Evolutionary conservation across 2,329 filamentous ascomycete genomes (phyloP), one percentile per base, ranked within the genome.

Genomic region (Fusarium oligoseptatum): DNA sequence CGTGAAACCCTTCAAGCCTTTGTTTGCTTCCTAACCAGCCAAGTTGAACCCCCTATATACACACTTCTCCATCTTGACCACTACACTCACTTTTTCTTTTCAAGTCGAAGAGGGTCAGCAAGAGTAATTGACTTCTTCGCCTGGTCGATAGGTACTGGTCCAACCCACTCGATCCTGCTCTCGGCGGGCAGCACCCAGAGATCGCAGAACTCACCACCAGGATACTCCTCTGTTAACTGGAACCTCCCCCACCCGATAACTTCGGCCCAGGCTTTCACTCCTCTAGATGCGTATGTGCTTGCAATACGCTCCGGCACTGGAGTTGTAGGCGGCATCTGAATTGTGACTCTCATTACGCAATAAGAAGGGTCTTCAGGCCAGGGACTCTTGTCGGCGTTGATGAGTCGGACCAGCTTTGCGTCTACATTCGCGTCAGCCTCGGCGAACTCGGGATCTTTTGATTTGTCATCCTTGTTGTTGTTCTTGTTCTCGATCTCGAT

Each of bases 211-310:
- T 72, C 64, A 48, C 71, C 72, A 10, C 64, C 64, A 24, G 64
- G 57, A 2, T 74, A 36, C 12, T 68, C 56, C 17, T 50, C 34
- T 11, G 71, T 74, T 41, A 64, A 39, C 1, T 32, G 60, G 24
- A 74, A 73, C 20, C 63, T 73, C 11, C 48, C 66, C 11, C 55
- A 36, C 8, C 57, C 67, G 24, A 73, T 45, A 14, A 48, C 37
- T 50, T 45, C 24, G 17, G 48, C 45, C 56, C 68, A 73, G 2
- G 6, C 29, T 22, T 8, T 56, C 29, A n/a, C 24, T 29, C 48
- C 48, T n/a, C 48, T 17, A 1, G 48, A 52, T 29, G 9, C 24
- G 15, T 52, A 52, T 10, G 17, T 52, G 11, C 20, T 56, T 20
- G 20, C 52, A 4, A 36, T 20, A 34, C 32, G 32, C 27, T 36